Base-by-base conservation (phyloP, 1,284 basidiomycete genomes). In the Rhodotorula sp. region DNA sequence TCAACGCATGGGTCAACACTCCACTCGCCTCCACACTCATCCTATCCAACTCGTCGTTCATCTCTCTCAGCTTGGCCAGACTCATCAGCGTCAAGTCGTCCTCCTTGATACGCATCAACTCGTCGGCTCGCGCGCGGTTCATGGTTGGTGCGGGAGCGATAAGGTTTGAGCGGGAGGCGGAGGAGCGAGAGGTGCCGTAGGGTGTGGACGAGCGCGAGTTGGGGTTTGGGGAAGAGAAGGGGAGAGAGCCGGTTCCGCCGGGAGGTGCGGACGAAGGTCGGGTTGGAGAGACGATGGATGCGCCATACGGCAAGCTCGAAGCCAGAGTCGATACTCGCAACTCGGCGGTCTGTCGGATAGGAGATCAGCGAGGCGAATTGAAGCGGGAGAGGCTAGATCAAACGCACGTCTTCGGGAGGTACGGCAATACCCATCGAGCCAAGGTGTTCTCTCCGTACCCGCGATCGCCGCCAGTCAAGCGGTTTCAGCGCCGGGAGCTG, bases 391-490 rank as follows among this genome's bases (percentile, higher is more conserved):
- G 20, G 16, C 40, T 18, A 13, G 11, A 22, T 13, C 6, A 13
- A 34, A 73, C 78, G 81, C 26, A 94, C 87, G 82, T 96, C 93
- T 79, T 96, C 93, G 9, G 95, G 83, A 78, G 95, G 95, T 60
- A 96, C 89, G 7, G 93, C 93, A 59, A 96, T 88, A 47, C 94
- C 93, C 50, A 96, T 86, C 20, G 90, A 83, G 71, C 94, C 92
- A 53, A 96, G 84, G 76, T 95, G 91, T 77, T 93, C 90, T 59
- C 92, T 83, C 65, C 93, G 86, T 76, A 91, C 91, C 56, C 89
- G 86, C 60, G 92, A 94, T 53, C 92, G 87, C 65, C 88, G 92
- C 93, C 93, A 96, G 77, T 91, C 94, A 58, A 92, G 87, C 22
- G 91, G 89, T 79, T 89, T 80, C 60, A 88, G 86, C 15, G 85